Base-by-base conservation (phyloP, 148 eudicot genomes). In the Rhododendron simsii region DNA sequence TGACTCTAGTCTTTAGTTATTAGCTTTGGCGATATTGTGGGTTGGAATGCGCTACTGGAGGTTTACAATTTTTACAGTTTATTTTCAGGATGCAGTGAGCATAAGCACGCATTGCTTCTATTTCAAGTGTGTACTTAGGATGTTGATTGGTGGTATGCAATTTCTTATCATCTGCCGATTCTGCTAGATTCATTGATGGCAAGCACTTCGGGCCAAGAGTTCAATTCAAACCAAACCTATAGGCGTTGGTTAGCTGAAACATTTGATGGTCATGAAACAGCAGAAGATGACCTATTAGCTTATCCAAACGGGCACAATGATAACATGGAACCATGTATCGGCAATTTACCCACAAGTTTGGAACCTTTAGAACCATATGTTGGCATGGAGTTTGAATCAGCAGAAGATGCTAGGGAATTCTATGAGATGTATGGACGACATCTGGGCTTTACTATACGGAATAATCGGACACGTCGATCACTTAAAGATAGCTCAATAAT, bases 161-260 rank as follows among this genome's bases (percentile, higher is more conserved):
- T 69, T 69, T 45, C 16, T 65, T 44, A 14, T 67, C 37, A 65
- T 26, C 33, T 63, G 30, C 30, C 30, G 30, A 30, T 30, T 30
- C 30, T 30, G 51, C 3, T 82, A 82, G 37, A 37, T 82, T 65
- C 71, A 57, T 67, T 8, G 7, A 84, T 84, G 80, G 65, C 80
- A 84, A 50, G 85, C 48, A 67, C 79, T 35, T 74, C 85, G 5
- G 48, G 80, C 30, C 79, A 71, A 30, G 85, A 59, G 78, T 71
- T 71, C 74, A 33, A 84, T 71, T 48, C 85, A 41, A 84, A 48
- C 80, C 74, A 10, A 74, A 73, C 50, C 63, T 84, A 73, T 35
- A 84, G 85, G 85, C 23, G 48, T 84, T 84, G 80, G 85, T 53
- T 84, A 37, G 80, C 63, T 84, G 85, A 84, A 84, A 73, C 85